These are phyloP conservation scores for Carpinus fangiana DNA, from an alignment of 306 rosid species.

Conservation along the genomic window DNA sequence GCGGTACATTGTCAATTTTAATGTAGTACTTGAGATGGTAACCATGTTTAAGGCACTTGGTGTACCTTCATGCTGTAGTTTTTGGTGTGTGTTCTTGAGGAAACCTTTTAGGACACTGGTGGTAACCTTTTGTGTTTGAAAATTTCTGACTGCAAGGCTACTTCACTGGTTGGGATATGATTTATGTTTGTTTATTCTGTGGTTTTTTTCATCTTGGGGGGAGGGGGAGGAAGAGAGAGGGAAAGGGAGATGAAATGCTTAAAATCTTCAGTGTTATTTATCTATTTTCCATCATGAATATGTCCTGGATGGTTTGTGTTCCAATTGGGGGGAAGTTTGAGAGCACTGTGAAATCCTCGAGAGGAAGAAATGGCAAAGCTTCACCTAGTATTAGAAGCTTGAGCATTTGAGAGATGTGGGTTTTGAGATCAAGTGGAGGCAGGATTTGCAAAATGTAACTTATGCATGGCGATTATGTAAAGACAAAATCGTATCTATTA, in stretches of 20 bases:
- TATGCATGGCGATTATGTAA: background rate
- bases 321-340: background rate
- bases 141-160: background rate
- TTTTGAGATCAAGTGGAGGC: background rate
- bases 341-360: background rate
- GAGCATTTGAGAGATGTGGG: background rate
- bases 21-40: background rate
- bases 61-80: background rate
- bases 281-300: background rate
- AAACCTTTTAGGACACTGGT: background rate
- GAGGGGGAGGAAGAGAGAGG: background rate
- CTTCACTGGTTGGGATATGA: background rate
- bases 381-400: background rate
- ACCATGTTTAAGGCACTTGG: background rate
- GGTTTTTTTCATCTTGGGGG: background rate
- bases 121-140: background rate
- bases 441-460: background rate
- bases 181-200: background rate
- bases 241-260: background rate
- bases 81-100: background rate
- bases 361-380: background rate
- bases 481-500: too few species aligned
- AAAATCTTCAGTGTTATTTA: background rate
- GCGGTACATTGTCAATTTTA: background rate
- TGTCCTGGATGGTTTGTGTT: background rate